Evolutionary conservation across 2,329 filamentous ascomycete species (phyloP).

Genomic region (Rutstroemia sp.): DNA sequence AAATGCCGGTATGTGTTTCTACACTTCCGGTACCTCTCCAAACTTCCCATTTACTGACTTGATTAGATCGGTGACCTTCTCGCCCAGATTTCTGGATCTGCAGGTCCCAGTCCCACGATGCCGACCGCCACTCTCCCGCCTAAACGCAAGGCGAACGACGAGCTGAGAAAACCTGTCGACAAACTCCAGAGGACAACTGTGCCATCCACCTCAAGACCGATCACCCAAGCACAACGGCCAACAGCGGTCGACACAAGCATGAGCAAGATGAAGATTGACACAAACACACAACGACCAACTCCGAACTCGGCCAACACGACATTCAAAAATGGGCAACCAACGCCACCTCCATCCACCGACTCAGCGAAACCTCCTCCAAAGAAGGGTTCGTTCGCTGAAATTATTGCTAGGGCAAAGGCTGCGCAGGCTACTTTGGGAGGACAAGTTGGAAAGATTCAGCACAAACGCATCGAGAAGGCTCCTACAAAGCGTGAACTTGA

Average conservation of each 20-base stretch:
- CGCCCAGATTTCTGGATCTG: slow-evolving; percentile 54
- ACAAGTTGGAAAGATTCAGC: slow-evolving; percentile 63
- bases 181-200: slow-evolving; percentile 36
- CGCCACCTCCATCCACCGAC: slow-evolving; percentile 17
- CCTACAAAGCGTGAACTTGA: slow-evolving; percentile 43
- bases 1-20: slow-evolving; percentile 23
- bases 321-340: slow-evolving; percentile 23
- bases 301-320: slow-evolving; percentile 8
- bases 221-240: slow-evolving; percentile 12
- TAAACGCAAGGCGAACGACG: slow-evolving; percentile 53
- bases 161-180: slow-evolving; percentile 34
- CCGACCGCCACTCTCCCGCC: slow-evolving; percentile 27
- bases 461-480: slow-evolving; percentile 64
- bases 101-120: slow-evolving; percentile 36
- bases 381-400: slow-evolving; percentile 67
- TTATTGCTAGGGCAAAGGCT: slow-evolving; percentile 64
- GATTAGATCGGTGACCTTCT: slow-evolving; percentile 49
- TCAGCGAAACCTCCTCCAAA: slow-evolving; percentile 43
- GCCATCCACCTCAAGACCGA: slow-evolving; percentile 20
- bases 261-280: slow-evolving; percentile 17
- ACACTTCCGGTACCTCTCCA: neutral
- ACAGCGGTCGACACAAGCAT: slow-evolving; percentile 17
- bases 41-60: slow-evolving; percentile 17
- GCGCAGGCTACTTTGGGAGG: slow-evolving; percentile 51
- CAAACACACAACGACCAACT: slow-evolving; percentile 9